Base-by-base conservation (phyloP, 2,329 filamentous ascomycete genomes). In the Kalaharituber pfeilii region DNA sequence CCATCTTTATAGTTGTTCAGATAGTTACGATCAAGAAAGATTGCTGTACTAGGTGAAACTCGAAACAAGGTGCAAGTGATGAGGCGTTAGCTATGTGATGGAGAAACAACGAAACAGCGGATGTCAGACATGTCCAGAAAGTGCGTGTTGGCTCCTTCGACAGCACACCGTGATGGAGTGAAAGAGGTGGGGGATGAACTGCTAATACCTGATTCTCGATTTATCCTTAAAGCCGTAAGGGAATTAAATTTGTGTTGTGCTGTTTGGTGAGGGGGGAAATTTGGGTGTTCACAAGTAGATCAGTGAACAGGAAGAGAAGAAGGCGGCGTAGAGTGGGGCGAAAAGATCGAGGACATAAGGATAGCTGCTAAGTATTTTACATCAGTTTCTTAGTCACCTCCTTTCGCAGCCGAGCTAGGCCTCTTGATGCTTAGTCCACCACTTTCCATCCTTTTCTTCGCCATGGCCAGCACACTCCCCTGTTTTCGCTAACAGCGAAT, bases 201-300 rank as follows among this genome's bases (percentile, higher is more conserved):
- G n/a, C n/a, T n/a, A n/a, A n/a, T n/a, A n/a, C n/a, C n/a, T n/a
- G n/a, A n/a, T n/a, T n/a, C n/a, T n/a, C n/a, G n/a, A n/a, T n/a
- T n/a, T n/a, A n/a, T n/a, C n/a, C n/a, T n/a, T n/a, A n/a, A n/a
- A n/a, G n/a, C n/a, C n/a, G n/a, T n/a, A n/a, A n/a, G n/a, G n/a
- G n/a, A n/a, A n/a, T n/a, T n/a, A n/a, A n/a, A n/a, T n/a, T n/a
- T n/a, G n/a, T n/a, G n/a, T 44, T 52, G 30, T 52, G 53, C 50
- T 59, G 57, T 59, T 59, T 57, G 55, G 51, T 57, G 56, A 57
- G 56, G 57, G 57, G n/a, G 57, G 50, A 57, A 47, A 28, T 36
- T 27, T 26, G n/a, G 50, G 53, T n/a, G n/a, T n/a, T n/a, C n/a
- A n/a, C n/a, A n/a, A n/a, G n/a, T n/a, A n/a, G n/a, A n/a, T n/a